These are phyloP conservation scores for Suillus lakei DNA, from an alignment of 768 basidiomycete species.

Conservation along the genomic window DNA sequence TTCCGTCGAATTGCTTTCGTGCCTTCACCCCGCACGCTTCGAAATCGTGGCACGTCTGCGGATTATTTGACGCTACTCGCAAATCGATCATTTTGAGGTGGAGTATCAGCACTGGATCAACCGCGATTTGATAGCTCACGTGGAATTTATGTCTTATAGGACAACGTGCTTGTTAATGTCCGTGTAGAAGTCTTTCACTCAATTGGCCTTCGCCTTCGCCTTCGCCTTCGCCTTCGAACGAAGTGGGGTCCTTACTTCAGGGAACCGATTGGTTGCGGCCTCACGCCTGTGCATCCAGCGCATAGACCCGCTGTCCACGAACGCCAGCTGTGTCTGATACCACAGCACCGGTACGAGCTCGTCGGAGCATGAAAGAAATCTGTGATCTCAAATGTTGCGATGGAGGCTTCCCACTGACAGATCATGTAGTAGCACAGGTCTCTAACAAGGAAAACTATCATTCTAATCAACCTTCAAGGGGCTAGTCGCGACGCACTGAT, in stretches of 20 bases:
- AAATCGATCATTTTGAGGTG: background rate
- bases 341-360: background rate
- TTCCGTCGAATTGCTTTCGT: background rate
- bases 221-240: background rate
- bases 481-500: background rate
- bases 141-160: background rate
- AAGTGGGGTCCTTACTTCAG: background rate
- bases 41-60: background rate
- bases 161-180: background rate
- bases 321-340: background rate
- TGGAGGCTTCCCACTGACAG: background rate
- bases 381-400: background rate
- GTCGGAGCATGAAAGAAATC: background rate
- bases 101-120: background rate
- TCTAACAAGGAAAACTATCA: background rate
- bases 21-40: background rate
- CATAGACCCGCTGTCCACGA: background rate
- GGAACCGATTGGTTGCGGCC: background rate
- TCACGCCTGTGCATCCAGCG: background rate
- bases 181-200: background rate
- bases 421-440: background rate
- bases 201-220: background rate
- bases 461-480: background rate
- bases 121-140: background rate
- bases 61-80: background rate